Conservation (phyloP, 2,329 filamentous ascomycete genomes). For the Penicillium freii region DNA sequence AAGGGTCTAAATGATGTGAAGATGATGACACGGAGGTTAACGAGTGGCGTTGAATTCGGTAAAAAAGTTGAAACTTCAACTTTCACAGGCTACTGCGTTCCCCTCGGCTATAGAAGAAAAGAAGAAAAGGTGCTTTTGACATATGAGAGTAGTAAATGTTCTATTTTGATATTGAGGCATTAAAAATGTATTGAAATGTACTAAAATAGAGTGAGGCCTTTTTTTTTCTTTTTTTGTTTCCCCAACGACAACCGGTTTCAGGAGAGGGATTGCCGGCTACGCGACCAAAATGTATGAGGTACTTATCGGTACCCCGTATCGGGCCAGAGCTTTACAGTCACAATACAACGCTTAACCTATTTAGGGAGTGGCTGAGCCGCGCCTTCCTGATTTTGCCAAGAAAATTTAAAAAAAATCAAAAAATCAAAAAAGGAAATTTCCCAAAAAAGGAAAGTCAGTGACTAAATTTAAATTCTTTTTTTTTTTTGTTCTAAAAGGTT, state of each 20-base stretch:
- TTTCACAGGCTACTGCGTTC: constrained; percentile 4
- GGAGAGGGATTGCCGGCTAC: constrained; percentile 3
- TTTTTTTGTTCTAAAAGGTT: background rate
- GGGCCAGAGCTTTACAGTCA: background rate
- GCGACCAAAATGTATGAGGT: constrained; percentile 10
- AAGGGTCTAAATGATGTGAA: constrained; percentile 22
- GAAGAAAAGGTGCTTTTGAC: background rate
- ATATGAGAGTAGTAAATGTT: background rate
- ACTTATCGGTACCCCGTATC: constrained; percentile 12
- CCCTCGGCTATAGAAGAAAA: constrained; percentile 6
- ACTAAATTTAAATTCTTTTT: constrained; percentile 30
- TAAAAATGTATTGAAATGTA: background rate
- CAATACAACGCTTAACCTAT: constrained; percentile 6
- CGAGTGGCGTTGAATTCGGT: constrained; percentile 18
- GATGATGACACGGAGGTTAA: constrained; percentile 24
- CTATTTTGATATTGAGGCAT: constrained; percentile 12
- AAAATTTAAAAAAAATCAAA: background rate
- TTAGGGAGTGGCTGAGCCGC: constrained; percentile 19
- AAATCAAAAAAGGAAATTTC: constrained; percentile 11
- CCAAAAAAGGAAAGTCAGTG: constrained; percentile 10
- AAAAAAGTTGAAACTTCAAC: background rate
- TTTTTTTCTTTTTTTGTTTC: constrained; percentile 21
- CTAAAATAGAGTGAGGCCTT: constrained; percentile 19
- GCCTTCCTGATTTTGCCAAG: constrained; percentile 7
- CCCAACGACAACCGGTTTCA: constrained; percentile 27